phyloP scores from a whole-genome alignment of 2,329 filamentous ascomycete genomes.

The Neofusicoccum sp. region DNA sequence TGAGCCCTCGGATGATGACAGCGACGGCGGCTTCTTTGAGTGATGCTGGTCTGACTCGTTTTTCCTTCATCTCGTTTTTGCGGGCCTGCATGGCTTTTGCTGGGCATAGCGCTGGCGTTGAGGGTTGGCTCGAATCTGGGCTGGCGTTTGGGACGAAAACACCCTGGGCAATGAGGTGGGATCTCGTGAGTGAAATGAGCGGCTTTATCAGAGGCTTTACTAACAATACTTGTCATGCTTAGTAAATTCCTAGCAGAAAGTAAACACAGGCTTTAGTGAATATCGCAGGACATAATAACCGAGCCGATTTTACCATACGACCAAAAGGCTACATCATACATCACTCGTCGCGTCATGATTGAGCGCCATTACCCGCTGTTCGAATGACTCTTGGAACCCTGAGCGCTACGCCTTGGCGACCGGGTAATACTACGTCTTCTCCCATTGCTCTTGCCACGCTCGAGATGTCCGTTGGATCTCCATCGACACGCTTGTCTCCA shows the following conservation, averaged over 20 bases:
- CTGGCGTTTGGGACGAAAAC: conserved; percentile 2
- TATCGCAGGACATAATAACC: neutral
- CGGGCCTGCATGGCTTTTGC: neutral
- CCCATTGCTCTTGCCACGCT: neutral
- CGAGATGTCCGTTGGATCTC: neutral
- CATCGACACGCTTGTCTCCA: neutral
- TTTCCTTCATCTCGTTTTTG: neutral
- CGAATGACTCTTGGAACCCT: neutral
- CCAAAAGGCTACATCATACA: neutral
- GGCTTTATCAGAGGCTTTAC: no score
- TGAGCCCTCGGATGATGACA: conserved; percentile 26
- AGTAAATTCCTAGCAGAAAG: no score
- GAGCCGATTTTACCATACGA: no score
- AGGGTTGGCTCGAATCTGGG: neutral
- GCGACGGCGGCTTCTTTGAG: conserved; percentile 44
- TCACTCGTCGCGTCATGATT: neutral
- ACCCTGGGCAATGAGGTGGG: neutral
- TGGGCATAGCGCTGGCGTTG: conserved; percentile 17
- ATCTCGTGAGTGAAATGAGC: no score
- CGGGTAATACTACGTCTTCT: neutral
- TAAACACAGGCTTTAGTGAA: neutral
- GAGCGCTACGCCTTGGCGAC: neutral
- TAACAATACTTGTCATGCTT: no score
- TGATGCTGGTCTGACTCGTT: neutral
- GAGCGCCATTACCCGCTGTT: neutral